A percentile compares a stretch with the other conserved stretches of the same genome.
These are phyloP conservation scores for Terana coerulea DNA, from an alignment of 768 basidiomycete species.

Conservation along the genomic window DNA sequence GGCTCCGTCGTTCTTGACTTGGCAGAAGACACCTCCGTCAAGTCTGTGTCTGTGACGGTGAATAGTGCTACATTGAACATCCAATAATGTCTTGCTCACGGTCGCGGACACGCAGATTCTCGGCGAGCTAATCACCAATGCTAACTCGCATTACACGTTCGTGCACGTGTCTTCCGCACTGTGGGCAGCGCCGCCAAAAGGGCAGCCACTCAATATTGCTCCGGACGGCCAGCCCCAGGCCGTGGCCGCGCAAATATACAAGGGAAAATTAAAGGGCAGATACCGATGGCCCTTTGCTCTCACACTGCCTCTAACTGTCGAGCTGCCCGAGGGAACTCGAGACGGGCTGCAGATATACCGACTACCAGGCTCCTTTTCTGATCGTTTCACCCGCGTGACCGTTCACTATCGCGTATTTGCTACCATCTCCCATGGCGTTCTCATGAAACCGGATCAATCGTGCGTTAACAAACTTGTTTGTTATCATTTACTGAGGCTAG, in stretches of 20 bases:
- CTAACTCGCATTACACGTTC: conserved; percentile 5
- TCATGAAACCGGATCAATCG: conserved; percentile 17
- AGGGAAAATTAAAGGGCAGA: conserved; percentile 16
- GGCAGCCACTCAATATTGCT: not conserved
- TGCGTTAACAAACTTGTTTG: not conserved
- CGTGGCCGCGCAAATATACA: not conserved
- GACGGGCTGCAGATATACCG: conserved; percentile 11
- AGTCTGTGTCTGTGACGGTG: conserved; percentile 8
- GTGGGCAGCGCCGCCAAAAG: conserved; percentile 9
- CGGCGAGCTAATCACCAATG: conserved; percentile 10
- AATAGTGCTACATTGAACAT: not conserved
- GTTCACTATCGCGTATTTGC: conserved; percentile 19
- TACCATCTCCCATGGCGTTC: conserved; percentile 13
- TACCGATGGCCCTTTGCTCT: conserved; percentile 19
- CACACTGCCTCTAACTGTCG: conserved; percentile 15
- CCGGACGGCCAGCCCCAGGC: too few relatives aligned
- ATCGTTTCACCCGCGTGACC: conserved; percentile 5
- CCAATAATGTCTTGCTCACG: not conserved
- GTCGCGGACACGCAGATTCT: not conserved
- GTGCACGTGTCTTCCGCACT: conserved; percentile 3
- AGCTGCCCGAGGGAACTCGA: conserved; percentile 4
- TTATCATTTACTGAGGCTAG: not conserved
- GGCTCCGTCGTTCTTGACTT: conserved; percentile 7
- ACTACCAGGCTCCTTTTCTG: conserved; percentile 19
- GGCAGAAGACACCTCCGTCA: conserved; percentile 6